Conservation (phyloP, 2,329 filamentous ascomycete genomes). For the Graphilbum sp. region DNA sequence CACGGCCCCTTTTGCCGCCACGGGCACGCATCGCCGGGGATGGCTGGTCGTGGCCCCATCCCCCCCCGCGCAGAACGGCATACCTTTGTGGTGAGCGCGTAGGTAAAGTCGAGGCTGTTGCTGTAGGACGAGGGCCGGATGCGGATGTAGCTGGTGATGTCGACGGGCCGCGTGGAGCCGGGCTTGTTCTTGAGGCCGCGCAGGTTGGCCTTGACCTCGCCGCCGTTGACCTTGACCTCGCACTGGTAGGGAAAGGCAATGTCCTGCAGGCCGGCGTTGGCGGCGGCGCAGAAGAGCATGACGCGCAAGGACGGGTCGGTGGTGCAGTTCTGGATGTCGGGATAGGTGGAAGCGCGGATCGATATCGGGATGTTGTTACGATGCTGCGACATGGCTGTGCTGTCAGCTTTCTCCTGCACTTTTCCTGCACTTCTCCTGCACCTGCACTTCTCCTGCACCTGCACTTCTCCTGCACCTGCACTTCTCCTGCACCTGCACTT, state of each 20-base stretch:
- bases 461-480: no score
- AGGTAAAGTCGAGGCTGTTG: conserved; percentile 74
- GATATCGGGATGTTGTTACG: conserved; percentile 29
- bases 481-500: no score
- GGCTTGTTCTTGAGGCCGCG: conserved; percentile 92
- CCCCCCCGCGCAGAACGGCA: not conserved
- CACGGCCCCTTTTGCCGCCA: no score
- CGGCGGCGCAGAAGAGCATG: conserved; percentile 69
- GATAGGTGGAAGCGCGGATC: conserved; percentile 32
- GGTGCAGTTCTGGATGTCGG: conserved; percentile 37
- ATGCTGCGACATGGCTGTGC: conserved; percentile 37
- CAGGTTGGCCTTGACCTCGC: conserved; percentile 82
- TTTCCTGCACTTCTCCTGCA: no score
- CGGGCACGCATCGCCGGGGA: no score
- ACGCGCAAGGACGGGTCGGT: conserved; percentile 49
- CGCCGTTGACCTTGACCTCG: conserved; percentile 78
- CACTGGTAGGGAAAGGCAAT: conserved; percentile 84
- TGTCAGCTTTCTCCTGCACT: no score
- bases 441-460: no score
- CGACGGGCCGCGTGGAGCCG: conserved; percentile 82
- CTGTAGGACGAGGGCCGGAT: conserved; percentile 49
- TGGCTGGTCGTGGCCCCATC: not conserved
- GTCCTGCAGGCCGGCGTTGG: conserved; percentile 49
- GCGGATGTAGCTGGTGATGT: conserved; percentile 66
- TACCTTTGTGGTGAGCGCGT: conserved; percentile 79